Base-by-base conservation (phyloP, 1,284 basidiomycete genomes). In the Calocybe gambosa region DNA sequence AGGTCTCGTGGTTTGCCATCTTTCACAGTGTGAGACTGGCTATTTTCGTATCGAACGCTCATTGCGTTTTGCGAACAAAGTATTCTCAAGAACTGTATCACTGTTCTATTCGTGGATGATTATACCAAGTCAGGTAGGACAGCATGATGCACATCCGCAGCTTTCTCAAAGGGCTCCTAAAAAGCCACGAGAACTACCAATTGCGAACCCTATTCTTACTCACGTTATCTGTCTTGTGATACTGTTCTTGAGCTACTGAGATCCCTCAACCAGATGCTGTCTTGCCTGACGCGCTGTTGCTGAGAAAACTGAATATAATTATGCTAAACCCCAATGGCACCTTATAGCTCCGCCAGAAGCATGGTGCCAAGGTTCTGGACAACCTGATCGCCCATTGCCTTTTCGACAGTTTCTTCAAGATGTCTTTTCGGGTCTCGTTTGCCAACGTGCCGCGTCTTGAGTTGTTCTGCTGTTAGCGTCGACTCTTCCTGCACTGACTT, bases 341-440 rank as follows among this genome's bases (percentile, higher is more conserved):
- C 49, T 62, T 73, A 81, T 53, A 94, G 70, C 73, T 95, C 92
- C 46, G 90, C 89, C 52, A 94, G 73, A 49, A 95, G 74, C 81
- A 93, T 93, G 57, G 91, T 93, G 20, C 89, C 92, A 54, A 95
- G 67, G 61, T 89, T 92, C 70, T 97, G 93, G 33, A 93, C 86
- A 50, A 97, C 93, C 68, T 96, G 92, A 66, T 94, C 85, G 13
- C 90, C 92, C 82, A 98, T 95, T 1, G 91, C 90, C 66, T 87
- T 89, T 69, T 96, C 93, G n/a, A 95, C 94, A 23, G 89, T 87
- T 68, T 96, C 94, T 61, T 95, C 93, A 54, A 98, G 67, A 73
- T 98, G 93, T 58, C 93, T 81, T 71, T 97, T 98, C 37, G 93
- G 93, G 71, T 98, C 93, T 60, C 95, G 91, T 69, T 96, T 98